Conservation (phyloP, 2,329 filamentous ascomycete species). For the Pezicula carpinea region DNA sequence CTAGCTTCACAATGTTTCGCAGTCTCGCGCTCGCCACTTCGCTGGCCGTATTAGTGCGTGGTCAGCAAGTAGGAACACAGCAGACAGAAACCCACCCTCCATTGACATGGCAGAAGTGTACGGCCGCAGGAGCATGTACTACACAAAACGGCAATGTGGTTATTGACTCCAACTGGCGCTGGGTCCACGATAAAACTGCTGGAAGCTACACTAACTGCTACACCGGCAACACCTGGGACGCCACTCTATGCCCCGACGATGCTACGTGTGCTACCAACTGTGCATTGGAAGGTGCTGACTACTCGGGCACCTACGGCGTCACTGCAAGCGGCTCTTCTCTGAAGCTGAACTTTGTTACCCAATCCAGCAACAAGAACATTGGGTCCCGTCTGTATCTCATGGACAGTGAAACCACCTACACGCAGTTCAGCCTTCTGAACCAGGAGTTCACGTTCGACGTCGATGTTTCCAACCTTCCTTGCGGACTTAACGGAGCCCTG, state of each 20-base stretch:
- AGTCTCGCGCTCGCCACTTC: constrained; percentile 32
- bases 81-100: constrained; percentile 45
- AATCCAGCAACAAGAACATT: constrained; percentile 42
- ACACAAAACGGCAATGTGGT: constrained; percentile 43
- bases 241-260: constrained; percentile 38
- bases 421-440: constrained; percentile 60
- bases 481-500: constrained; percentile 67
- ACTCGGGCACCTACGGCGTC: constrained; percentile 48
- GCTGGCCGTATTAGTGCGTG: constrained; percentile 35
- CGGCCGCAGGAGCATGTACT: constrained; percentile 40
- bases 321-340: constrained; percentile 46
- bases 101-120: constrained; percentile 48
- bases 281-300: constrained; percentile 50
- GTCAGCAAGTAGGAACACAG: constrained; percentile 43
- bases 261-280: constrained; percentile 43
- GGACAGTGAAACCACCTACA: constrained; percentile 55
- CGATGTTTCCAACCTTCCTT: constrained; percentile 62
- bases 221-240: constrained; percentile 38
- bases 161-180: constrained; percentile 54
- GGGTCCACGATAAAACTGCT: constrained; percentile 40
- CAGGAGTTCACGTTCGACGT: constrained; percentile 71
- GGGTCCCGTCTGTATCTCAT: constrained; percentile 61
- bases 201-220: constrained; percentile 35
- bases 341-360: constrained; percentile 53
- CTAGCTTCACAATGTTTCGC: constrained; percentile 5